phyloP scores from a whole-genome alignment of 2,329 filamentous ascomycete genomes.

The Neopestalotiopsis clavispora region DNA sequence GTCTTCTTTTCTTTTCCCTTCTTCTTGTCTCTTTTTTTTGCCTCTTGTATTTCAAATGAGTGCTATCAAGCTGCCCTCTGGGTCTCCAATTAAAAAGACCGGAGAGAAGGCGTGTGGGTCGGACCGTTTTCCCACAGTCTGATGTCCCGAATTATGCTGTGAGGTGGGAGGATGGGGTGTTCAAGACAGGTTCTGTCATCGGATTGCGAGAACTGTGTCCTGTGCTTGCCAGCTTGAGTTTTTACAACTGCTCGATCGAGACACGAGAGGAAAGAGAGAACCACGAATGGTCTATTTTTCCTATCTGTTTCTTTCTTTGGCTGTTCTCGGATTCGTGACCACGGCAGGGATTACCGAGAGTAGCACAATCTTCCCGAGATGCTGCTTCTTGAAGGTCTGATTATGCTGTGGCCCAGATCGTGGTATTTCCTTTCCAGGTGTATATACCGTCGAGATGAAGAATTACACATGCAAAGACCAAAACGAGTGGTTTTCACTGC shows the following conservation, averaged over 20 bases:
- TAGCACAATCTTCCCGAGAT: background rate
- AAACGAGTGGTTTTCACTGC: conserved; percentile 8
- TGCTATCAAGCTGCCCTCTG: background rate
- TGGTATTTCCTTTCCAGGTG: background rate
- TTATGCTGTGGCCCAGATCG: background rate
- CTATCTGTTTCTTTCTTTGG: background rate
- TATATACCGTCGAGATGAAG: background rate
- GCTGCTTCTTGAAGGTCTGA: background rate
- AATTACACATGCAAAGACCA: conserved; percentile 3
- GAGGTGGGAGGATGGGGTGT: background rate
- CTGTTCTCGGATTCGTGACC: background rate
- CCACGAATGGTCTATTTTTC: background rate
- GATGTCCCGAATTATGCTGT: background rate
- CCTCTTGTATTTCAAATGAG: conserved; percentile 3
- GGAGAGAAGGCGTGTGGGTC: conserved; percentile 1
- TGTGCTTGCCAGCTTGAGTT: background rate
- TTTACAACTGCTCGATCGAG: background rate
- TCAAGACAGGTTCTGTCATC: conserved; percentile 1
- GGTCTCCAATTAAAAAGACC: conserved; percentile 1
- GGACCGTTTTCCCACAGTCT: background rate
- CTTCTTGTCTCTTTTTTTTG: background rate
- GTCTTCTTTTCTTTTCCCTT: background rate
- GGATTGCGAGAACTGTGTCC: background rate
- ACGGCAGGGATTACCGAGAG: background rate
- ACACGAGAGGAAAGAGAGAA: background rate